Evolutionary conservation across 1,139 yeast species (phyloP), one percentile per base, ranked within the genome.

Genomic region (Pichia sp.): DNA sequence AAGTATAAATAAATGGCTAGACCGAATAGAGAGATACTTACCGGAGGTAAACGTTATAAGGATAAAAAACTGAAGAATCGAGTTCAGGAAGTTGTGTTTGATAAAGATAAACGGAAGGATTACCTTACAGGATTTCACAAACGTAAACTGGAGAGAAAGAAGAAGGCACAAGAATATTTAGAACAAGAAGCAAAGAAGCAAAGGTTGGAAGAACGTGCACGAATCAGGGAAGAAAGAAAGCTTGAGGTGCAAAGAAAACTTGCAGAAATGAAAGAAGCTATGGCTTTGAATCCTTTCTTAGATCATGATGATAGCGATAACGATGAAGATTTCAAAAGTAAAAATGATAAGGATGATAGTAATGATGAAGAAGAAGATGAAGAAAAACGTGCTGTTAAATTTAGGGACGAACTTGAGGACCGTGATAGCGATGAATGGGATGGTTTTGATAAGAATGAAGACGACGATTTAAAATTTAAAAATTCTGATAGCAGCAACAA

Each of bases 121-220:
- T 91, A 80, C 61, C 67, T 91, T 52, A 91, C 96, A 1, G 98
- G 98, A 26, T 91, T 91, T 60, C 98, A 91, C 61, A 91, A 91
- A 64, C 74, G 98, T 56, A 91, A 91, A 61, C 59, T 89, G 18
- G 84, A 84, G 56, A 72, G 97, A 60, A 84, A 84, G 63, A 89
- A 86, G 64, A 80, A 80, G 52, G 97, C 97, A 0, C 78, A 76
- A 50, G 84, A 75, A 46, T 77, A 71, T 52, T 74, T 72, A 39
- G 77, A 81, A 52, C 95, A 88, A 58, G 84, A 81, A 55, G 94
- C 80, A 6, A 70, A 89, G 49, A 66, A 78, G 48, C 78, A 77
- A 3, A 74, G 75, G 53, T 68, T 86, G n/a, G 93, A 82, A 50
- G 95, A 84, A 56, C 71, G 96, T 47, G 76, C 78, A 53, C 67